A percentile compares a stretch with the other conserved stretches of the same genome.
Evolutionary conservation across 345 rosid genomes (phyloP).

Genomic region (Acer saccharum): DNA sequence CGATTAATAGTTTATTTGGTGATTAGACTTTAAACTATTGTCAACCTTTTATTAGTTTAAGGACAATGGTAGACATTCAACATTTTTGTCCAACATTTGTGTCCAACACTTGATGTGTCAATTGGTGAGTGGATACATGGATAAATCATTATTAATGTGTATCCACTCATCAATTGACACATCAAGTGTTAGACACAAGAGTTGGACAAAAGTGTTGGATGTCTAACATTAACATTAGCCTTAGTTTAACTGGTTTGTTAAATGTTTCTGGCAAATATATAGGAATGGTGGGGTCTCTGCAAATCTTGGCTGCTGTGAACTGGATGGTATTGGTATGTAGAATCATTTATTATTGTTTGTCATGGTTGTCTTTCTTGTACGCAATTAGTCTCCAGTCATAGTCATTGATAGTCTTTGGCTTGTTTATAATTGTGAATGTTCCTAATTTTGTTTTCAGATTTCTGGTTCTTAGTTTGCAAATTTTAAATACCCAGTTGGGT

Average conservation of each 20-base stretch:
- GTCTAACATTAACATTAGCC: no score
- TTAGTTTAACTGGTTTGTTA: constrained; percentile 15
- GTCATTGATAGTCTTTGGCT: constrained; percentile 6
- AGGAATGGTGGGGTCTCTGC: constrained; percentile 26
- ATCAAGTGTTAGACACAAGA: no score
- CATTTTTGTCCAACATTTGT: no score
- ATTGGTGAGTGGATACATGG: no score
- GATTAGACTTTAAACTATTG: constrained; percentile 42
- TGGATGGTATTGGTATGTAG: background rate
- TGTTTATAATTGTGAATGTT: constrained; percentile 15
- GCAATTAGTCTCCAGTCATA: constrained; percentile 20
- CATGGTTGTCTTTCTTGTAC: constrained; percentile 10
- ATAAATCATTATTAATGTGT: no score
- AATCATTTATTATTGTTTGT: background rate
- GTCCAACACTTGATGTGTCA: no score
- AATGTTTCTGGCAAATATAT: constrained; percentile 14
- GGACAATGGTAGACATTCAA: no score
- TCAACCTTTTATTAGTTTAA: constrained; percentile 28
- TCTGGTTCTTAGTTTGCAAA: constrained; percentile 13
- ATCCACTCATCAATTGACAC: no score
- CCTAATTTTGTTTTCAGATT: constrained; percentile 33
- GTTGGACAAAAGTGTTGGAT: no score
- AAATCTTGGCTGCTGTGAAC: constrained; percentile 30
- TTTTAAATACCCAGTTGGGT: constrained; percentile 16
- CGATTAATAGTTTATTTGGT: background rate